These are phyloP conservation scores for Aureobasidium uvarum DNA, from an alignment of 2,329 filamentous ascomycete genomes.

Conservation along the genomic window DNA sequence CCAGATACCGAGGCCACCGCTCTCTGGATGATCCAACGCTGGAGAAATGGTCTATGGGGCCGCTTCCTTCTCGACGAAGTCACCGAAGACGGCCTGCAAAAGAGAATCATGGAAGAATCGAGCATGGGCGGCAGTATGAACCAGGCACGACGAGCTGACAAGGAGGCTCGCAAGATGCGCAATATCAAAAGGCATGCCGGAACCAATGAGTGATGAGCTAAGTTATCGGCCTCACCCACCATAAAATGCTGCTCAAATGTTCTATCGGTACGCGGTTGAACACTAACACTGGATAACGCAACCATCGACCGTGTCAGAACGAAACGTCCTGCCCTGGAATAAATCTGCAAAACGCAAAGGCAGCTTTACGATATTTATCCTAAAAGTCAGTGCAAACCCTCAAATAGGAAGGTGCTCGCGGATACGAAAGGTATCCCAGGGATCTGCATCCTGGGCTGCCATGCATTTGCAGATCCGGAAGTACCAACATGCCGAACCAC, in stretches of 20 bases:
- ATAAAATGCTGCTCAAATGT: too few relatives aligned
- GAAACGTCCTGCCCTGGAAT: too few relatives aligned
- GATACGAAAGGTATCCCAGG: background rate
- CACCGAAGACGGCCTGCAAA: conserved; percentile 58
- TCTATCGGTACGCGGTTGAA: background rate
- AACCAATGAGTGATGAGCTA: conserved; percentile 5
- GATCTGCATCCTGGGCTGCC: background rate
- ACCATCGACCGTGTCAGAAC: background rate
- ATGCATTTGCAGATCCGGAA: background rate
- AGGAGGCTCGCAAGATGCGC: conserved; percentile 45
- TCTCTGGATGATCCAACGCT: conserved; percentile 76
- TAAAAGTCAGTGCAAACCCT: background rate
- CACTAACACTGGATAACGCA: background rate
- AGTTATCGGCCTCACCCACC: background rate
- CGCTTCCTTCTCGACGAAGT: conserved; percentile 78
- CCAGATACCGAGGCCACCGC: conserved; percentile 72
- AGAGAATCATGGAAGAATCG: conserved; percentile 48
- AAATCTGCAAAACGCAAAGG: too few relatives aligned
- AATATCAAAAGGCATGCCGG: conserved; percentile 16
- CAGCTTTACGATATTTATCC: background rate
- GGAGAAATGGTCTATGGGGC: conserved; percentile 74
- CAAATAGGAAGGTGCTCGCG: background rate
- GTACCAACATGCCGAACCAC: background rate
- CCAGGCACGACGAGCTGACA: conserved; percentile 66
- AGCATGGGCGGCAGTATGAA: conserved; percentile 58